Conservation (phyloP, 2,329 filamentous ascomycete genomes). For the Claviceps pazoutovae region DNA sequence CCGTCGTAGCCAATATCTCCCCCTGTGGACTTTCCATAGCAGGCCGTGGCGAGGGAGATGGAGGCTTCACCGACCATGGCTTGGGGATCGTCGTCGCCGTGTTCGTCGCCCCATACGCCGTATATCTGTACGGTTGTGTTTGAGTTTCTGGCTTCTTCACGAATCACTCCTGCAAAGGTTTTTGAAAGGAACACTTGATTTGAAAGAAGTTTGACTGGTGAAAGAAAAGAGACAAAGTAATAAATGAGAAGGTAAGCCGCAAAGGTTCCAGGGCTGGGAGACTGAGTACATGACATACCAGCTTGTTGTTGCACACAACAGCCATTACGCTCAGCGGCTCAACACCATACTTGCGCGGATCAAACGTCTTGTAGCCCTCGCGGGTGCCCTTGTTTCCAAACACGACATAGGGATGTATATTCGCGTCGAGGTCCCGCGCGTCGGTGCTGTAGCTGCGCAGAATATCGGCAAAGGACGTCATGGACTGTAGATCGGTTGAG, state of each 20-base stretch:
- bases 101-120: constrained; percentile 48
- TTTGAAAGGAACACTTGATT: too few species aligned
- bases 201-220: too few species aligned
- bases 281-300: constrained; percentile 17
- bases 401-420: constrained; percentile 38
- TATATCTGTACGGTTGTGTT: constrained; percentile 27
- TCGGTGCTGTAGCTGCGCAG: constrained; percentile 24
- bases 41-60: constrained; percentile 42
- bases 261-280: too few species aligned
- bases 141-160: background rate
- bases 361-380: constrained; percentile 21
- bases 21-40: constrained; percentile 37
- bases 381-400: constrained; percentile 32
- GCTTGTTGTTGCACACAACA: constrained; percentile 35
- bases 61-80: constrained; percentile 42
- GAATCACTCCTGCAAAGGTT: too few species aligned
- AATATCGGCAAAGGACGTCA: constrained; percentile 32
- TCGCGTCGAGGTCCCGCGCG: constrained; percentile 32
- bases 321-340: constrained; percentile 40
- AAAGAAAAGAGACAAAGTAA: too few species aligned
- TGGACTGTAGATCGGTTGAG: constrained; percentile 25
- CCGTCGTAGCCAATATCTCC: constrained; percentile 41
- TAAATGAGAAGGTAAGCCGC: too few species aligned
- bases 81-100: constrained; percentile 34
- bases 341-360: constrained; percentile 28